Conservation (phyloP, 257 asterid genomes). For the Solanum bulbocastanum region DNA sequence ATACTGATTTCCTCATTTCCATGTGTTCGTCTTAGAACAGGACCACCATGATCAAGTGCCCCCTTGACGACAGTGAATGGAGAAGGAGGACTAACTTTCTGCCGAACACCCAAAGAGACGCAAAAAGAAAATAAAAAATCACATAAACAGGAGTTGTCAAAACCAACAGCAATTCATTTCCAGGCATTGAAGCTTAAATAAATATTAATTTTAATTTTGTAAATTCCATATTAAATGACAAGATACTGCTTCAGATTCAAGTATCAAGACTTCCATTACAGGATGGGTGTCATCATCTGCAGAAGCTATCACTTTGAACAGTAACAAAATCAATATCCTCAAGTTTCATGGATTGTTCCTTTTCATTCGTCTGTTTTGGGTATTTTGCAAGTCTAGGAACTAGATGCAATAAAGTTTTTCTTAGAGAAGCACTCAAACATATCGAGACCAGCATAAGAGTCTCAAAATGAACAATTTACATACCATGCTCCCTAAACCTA, state of each 20-base stretch:
- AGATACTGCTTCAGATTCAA: not conserved
- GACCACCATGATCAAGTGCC: constrained; percentile 66
- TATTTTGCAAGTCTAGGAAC: not conserved
- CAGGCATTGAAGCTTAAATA: not conserved
- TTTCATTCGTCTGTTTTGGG: not conserved
- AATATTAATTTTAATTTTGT: not conserved
- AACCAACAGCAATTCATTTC: not conserved
- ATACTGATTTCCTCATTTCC: constrained; percentile 66
- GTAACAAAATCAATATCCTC: not conserved
- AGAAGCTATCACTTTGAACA: not conserved
- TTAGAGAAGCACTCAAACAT: not conserved
- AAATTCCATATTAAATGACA: not conserved
- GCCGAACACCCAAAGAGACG: constrained; percentile 6
- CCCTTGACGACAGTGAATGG: constrained; percentile 81
- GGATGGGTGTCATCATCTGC: not conserved
- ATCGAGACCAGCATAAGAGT: not conserved
- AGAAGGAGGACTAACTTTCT: constrained; percentile 90
- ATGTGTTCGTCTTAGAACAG: constrained; percentile 60
- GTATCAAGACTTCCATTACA: not conserved
- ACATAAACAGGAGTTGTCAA: not conserved
- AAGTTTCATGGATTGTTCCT: not conserved
- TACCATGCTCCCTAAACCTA: not conserved
- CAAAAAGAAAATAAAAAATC: not conserved
- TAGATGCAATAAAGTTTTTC: not conserved
- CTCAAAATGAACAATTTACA: not conserved